A percentile compares a stretch with the other conserved stretches of the same genome.
Conservation (phyloP, 805 yeast genomes). For the Lipomyces yamadae region DNA sequence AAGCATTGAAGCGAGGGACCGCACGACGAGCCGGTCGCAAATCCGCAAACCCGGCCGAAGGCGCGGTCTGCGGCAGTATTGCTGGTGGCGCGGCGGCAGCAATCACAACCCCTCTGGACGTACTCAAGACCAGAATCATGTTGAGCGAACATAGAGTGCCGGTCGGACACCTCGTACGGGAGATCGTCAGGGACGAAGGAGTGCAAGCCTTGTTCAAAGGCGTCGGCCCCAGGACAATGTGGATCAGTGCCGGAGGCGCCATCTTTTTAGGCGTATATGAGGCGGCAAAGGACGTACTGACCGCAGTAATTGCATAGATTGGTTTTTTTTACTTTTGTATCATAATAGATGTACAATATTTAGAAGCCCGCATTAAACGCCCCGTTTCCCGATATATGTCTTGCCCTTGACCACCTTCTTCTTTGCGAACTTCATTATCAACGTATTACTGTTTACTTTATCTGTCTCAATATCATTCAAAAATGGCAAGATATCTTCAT, state of each 20-base stretch:
- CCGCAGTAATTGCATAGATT: neutral
- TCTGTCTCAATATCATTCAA: slow-evolving; percentile 62
- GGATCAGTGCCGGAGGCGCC: slow-evolving; percentile 99
- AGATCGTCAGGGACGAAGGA: slow-evolving; percentile 75
- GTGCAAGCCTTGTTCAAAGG: slow-evolving; percentile 74
- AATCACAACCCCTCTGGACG: slow-evolving; percentile 90
- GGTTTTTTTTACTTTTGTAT: neutral
- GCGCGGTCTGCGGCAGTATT: slow-evolving; percentile 87
- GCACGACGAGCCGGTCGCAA: slow-evolving; percentile 50
- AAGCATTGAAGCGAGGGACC: slow-evolving; percentile 70
- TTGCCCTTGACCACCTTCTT: slow-evolving; percentile 48
- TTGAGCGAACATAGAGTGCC: slow-evolving; percentile 59
- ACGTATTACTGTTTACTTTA: slow-evolving; percentile 59
- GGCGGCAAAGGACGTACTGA: slow-evolving; percentile 43
- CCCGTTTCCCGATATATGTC: slow-evolving; percentile 34
- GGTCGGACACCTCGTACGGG: slow-evolving; percentile 54
- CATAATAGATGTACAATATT: neutral
- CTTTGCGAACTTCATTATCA: slow-evolving; percentile 66
- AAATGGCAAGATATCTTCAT: slow-evolving; percentile 68
- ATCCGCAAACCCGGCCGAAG: slow-evolving; percentile 66
- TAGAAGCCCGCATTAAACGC: neutral
- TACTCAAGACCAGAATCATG: slow-evolving; percentile 93
- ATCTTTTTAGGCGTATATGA: slow-evolving; percentile 95
- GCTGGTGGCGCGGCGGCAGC: slow-evolving; percentile 98
- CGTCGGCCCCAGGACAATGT: slow-evolving; percentile 91